A percentile compares a stretch with the other conserved stretches of the same genome.
Evolutionary conservation across 257 asterid genomes (phyloP).

Genomic region (Scutellaria minor): DNA sequence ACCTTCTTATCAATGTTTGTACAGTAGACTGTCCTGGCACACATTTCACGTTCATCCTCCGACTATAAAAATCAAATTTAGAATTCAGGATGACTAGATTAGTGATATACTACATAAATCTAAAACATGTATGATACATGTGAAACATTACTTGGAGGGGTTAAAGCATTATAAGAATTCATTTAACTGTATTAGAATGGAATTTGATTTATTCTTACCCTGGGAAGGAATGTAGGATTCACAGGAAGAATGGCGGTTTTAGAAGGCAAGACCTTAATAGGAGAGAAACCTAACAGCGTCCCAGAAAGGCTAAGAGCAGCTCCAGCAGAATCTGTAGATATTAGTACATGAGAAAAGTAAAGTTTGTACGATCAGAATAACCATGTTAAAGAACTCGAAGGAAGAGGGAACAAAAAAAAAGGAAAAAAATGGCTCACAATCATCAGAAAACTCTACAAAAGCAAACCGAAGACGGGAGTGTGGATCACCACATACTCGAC

Average conservation of each 20-base stretch:
- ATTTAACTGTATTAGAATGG: constrained; percentile 4
- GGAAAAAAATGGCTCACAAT: constrained; percentile 56
- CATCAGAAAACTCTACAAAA: constrained; percentile 92
- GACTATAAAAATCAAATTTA: constrained; percentile 50
- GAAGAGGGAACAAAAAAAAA: background rate
- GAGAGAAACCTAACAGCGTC: constrained; percentile 75
- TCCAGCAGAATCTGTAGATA: constrained; percentile 73
- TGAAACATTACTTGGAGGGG: background rate
- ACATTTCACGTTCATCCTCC: constrained; percentile 97
- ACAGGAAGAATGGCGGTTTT: constrained; percentile 97
- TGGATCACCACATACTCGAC: constrained; percentile 98
- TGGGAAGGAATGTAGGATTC: constrained; percentile 93
- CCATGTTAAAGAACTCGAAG: background rate
- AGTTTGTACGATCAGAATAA: constrained; percentile 18
- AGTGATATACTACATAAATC: background rate
- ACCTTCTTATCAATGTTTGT: constrained; percentile 96
- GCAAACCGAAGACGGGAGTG: constrained; percentile 99
- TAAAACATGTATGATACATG: background rate
- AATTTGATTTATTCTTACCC: constrained; percentile 51
- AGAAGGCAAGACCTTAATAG: constrained; percentile 87
- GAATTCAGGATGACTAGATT: constrained; percentile 1
- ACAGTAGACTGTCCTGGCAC: constrained; percentile 96
- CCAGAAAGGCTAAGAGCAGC: constrained; percentile 75
- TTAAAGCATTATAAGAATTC: background rate
- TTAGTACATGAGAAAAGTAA: constrained; percentile 26